Evolutionary conservation across 139 green algal species (phyloP), one percentile per base, ranked within the genome.

Genomic region (Diplosphaera chodatii): DNA sequence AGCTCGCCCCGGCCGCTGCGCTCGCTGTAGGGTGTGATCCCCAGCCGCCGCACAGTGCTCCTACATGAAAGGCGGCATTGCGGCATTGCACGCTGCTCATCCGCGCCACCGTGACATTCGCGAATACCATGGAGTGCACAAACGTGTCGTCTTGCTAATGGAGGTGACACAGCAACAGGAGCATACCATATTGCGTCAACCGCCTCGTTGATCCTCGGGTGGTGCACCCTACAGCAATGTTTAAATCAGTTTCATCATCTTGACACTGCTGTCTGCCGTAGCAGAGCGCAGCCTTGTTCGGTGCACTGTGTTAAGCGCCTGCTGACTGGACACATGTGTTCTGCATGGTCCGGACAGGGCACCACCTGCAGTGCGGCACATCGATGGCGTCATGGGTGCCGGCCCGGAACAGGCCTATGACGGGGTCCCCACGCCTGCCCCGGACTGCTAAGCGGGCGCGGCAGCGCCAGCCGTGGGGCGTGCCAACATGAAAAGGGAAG

Each of bases 371-470:
- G 3, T 78, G 40, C 4, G 75, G 76, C 20, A 91, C 88, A 55
- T 76, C 63, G 13, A 83, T 67, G 32, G 74, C 67, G 0, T 70
- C 25, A 62, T 91, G 86, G 32, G 64, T 84, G 34, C 83, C 77
- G 25, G 67, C 33, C 0, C 67, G 27, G 34, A 88, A 91, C 70
- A 91, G 70, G 28, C 80, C 83, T 5, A 87, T 29, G 13, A 73
- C 32, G 0, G 74, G 68, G 1, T 28, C 25, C 20, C 66, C 74
- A n/a, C 23, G 33, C 15, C 3, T 18, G 30, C 75, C 79, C 10
- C 83, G 64, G 5, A 91, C 85, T 0, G 85, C 85, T 33, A 91
- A 75, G 40, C 85, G 84, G 29, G 85, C 83, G 0, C 85, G 68
- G 55, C 66, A 78, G 15, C 85, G 80, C 85, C 85, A 91, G 1